Evolutionary conservation across 208 protist species (phyloP).

Genomic region (Crithidia bombi): DNA sequence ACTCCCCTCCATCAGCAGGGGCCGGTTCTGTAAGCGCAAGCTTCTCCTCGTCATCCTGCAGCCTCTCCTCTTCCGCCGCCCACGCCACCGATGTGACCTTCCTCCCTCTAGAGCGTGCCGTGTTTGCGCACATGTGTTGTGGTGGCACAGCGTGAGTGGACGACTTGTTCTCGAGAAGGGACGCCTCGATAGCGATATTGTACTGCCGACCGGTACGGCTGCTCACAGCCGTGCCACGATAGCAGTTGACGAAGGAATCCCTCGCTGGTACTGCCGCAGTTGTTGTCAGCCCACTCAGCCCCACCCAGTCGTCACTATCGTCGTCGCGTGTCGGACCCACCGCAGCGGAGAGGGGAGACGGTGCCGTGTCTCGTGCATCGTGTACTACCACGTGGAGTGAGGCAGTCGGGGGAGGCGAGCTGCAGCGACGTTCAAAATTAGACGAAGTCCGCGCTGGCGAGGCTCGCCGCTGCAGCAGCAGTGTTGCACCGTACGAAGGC

Average conservation of each 20-base stretch:
- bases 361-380: not conserved
- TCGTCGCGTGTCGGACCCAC: not conserved
- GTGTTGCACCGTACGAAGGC: conserved; percentile 24
- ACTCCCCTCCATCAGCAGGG: not conserved
- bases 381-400: not conserved
- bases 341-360: not conserved
- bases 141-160: too few relatives aligned
- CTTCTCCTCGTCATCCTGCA: not conserved
- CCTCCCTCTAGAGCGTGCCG: too few relatives aligned
- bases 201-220: conserved; percentile 11
- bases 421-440: not conserved
- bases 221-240: conserved; percentile 16
- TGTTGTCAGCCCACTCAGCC: not conserved
- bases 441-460: not conserved
- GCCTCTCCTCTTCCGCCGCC: not conserved
- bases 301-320: not conserved
- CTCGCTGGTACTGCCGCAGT: not conserved
- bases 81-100: not conserved
- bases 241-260: not conserved
- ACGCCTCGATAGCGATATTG: conserved; percentile 22
- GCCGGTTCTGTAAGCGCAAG: not conserved
- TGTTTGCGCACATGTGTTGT: too few relatives aligned
- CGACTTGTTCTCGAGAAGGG: not conserved
- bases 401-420: not conserved
- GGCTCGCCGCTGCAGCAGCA: conserved; percentile 17